phyloP scores from a whole-genome alignment of 2,329 filamentous ascomycete genomes.

The Fusarium austroafricanum region DNA sequence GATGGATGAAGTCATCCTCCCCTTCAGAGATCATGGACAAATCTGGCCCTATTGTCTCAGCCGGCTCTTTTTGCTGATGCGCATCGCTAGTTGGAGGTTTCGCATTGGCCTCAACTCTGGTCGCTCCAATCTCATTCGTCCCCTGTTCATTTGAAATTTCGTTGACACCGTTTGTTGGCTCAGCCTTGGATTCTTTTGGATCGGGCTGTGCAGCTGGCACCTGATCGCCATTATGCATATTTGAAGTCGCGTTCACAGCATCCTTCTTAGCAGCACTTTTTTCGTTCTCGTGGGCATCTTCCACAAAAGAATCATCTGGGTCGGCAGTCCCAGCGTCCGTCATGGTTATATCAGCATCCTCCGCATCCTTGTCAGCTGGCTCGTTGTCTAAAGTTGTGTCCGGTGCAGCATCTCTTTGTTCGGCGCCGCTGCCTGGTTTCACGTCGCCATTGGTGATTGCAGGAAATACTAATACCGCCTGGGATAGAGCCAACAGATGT shows the following conservation, averaged over 20 bases:
- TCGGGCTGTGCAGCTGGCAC: slow-evolving; percentile 1
- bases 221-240: slow-evolving; percentile 25
- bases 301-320: slow-evolving; percentile 35
- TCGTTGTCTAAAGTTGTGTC: slow-evolving; percentile 12
- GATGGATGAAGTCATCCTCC: slow-evolving; percentile 72
- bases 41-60: slow-evolving; percentile 20
- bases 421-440: slow-evolving; percentile 24
- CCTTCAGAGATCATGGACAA: slow-evolving; percentile 11
- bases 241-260: background rate
- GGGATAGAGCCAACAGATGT: slow-evolving; percentile 50
- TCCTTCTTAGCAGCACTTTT: slow-evolving; percentile 20
- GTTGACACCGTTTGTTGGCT: slow-evolving; percentile 13
- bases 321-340: slow-evolving; percentile 42
- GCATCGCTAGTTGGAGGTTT: slow-evolving; percentile 8
- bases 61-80: slow-evolving; percentile 13
- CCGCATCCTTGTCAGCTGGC: slow-evolving; percentile 21
- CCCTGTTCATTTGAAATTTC: slow-evolving; percentile 7
- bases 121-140: background rate
- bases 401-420: slow-evolving; percentile 5
- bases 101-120: background rate
- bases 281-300: slow-evolving; percentile 18
- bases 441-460: slow-evolving; percentile 43
- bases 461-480: slow-evolving; percentile 33
- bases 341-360: slow-evolving; percentile 49
- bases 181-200: background rate